A percentile compares a stretch with the other conserved stretches of the same genome.
These are phyloP conservation scores for Rubia peregrina DNA, from an alignment of 305 asterid genomes.

Conservation along the genomic window DNA sequence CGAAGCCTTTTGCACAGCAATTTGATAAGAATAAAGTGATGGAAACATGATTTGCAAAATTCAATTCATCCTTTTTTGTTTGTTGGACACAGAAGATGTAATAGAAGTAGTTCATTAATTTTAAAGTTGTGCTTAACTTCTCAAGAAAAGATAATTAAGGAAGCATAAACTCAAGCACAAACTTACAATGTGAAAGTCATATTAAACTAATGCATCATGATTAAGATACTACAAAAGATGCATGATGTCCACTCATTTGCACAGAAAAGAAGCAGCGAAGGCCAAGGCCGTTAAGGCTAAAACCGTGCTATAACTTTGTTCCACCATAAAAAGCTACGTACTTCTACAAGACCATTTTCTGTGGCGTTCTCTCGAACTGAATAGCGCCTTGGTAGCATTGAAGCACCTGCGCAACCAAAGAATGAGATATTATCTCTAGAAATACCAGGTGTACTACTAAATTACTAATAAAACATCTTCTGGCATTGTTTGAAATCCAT, in stretches of 20 bases:
- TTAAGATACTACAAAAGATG: background rate
- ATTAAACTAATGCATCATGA: background rate
- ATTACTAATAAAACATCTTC: background rate
- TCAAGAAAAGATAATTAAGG: background rate
- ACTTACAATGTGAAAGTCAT: background rate
- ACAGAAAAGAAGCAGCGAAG: background rate
- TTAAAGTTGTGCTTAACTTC: background rate
- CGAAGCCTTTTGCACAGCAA: background rate
- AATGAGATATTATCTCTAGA: background rate
- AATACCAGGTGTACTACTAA: background rate
- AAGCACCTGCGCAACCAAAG: conserved; percentile 2
- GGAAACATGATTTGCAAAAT: background rate
- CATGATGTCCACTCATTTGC: background rate
- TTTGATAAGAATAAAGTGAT: background rate
- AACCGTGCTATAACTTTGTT: background rate
- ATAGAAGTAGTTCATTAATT: too few species aligned
- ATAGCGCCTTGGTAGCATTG: background rate
- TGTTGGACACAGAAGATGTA: background rate
- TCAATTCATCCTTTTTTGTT: background rate
- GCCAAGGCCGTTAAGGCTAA: background rate
- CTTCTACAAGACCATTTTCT: background rate
- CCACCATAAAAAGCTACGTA: background rate
- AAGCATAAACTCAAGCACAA: background rate
- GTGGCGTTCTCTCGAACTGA: background rate
- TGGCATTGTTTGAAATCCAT: background rate